A percentile compares a stretch with the other conserved stretches of the same genome.
Evolutionary conservation across 768 basidiomycete species (phyloP).

Genomic region (Podaxis rugospora): DNA sequence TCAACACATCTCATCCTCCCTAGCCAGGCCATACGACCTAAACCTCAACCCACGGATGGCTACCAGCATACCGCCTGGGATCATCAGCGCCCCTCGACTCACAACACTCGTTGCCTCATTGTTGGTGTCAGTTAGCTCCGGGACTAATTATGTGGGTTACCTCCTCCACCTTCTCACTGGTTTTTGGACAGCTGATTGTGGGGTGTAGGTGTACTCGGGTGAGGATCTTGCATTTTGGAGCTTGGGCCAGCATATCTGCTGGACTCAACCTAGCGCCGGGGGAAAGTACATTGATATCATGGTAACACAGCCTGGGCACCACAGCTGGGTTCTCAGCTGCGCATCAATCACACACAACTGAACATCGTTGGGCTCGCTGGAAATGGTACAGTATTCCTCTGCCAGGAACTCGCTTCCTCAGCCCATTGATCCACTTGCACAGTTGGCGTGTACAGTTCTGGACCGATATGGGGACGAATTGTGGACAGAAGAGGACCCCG

Average conservation of each 20-base stretch:
- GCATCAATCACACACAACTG: conserved; percentile 73
- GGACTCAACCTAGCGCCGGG: not conserved
- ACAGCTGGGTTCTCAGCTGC: conserved; percentile 74
- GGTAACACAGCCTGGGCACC: conserved; percentile 68
- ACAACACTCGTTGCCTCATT: conserved; percentile 52
- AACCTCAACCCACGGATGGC: conserved; percentile 14
- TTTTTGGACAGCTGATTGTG: conserved; percentile 1
- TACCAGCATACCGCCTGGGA: conserved; percentile 20
- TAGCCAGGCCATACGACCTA: not conserved
- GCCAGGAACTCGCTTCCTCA: not conserved
- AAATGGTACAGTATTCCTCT: conserved; percentile 48
- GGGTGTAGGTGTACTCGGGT: conserved; percentile 38
- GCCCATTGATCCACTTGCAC: conserved; percentile 1
- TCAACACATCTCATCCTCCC: not conserved
- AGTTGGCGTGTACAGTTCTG: conserved; percentile 77
- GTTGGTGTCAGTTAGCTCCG: conserved; percentile 57
- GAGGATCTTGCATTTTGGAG: conserved; percentile 12
- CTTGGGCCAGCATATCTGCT: not conserved
- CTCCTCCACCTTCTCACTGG: not conserved
- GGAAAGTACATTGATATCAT: not conserved
- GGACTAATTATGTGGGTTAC: conserved; percentile 69
- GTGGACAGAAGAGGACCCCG: conserved; percentile 73
- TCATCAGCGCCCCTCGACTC: conserved; percentile 36
- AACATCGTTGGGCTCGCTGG: conserved; percentile 80
- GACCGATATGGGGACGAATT: conserved; percentile 76